These are phyloP conservation scores for Heterobasidion occidentale DNA, from an alignment of 1,284 basidiomycete species.

Conservation along the genomic window DNA sequence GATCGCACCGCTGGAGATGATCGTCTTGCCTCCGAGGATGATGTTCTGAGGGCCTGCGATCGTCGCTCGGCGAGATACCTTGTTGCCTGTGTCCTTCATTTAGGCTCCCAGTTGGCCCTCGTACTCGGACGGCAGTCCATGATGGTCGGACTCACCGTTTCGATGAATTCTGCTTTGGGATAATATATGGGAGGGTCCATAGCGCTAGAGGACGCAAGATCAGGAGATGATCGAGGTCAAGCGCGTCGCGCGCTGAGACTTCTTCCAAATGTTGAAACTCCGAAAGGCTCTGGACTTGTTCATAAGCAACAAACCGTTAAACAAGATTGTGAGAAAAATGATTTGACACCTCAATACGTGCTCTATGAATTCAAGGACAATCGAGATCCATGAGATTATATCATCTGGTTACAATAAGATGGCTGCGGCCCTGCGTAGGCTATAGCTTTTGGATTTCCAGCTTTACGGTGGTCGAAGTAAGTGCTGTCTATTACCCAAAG, in stretches of 20 bases:
- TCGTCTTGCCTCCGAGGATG: slow-evolving; percentile 94
- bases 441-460: no score
- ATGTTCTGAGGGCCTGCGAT: slow-evolving; percentile 96
- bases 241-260: background rate
- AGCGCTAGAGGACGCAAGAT: background rate
- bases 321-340: background rate
- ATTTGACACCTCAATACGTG: no score
- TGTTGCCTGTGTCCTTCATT: slow-evolving; percentile 35
- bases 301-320: background rate
- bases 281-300: background rate
- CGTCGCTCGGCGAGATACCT: slow-evolving; percentile 88
- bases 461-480: no score
- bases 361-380: no score
- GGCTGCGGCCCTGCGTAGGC: no score
- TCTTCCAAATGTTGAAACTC: background rate
- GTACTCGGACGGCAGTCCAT: background rate
- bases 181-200: slow-evolving; percentile 73
- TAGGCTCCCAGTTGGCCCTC: background rate
- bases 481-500: no score
- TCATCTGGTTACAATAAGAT: no score
- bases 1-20: slow-evolving; percentile 85
- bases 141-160: slow-evolving; percentile 46
- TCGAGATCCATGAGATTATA: no score
- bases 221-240: background rate
- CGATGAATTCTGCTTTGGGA: slow-evolving; percentile 72